Percentiles rank a stretch among this genome's conserved stretches.
These are phyloP conservation scores for Fusarium newnesense DNA, from an alignment of 2,329 filamentous ascomycete genomes.

Conservation along the genomic window DNA sequence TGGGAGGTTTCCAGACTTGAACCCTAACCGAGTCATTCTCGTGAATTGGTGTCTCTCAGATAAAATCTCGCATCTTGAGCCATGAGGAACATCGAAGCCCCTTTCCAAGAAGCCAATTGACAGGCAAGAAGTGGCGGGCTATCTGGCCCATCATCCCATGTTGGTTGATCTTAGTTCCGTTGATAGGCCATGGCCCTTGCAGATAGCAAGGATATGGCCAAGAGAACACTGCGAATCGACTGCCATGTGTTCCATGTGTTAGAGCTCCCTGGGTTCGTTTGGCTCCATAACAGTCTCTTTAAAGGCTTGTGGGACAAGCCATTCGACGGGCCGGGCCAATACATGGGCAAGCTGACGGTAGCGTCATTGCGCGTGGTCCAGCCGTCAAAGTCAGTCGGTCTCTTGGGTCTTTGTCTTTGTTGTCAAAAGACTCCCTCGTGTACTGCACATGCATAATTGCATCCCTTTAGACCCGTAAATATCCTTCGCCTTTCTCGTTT, in stretches of 20 bases:
- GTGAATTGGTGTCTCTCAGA: neutral
- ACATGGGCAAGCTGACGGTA: slow-evolving; percentile 32
- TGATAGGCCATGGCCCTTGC: slow-evolving; percentile 45
- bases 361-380: slow-evolving; percentile 36
- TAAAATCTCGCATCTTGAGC: slow-evolving; percentile 30
- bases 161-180: slow-evolving; percentile 26
- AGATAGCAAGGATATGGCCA: slow-evolving; percentile 41
- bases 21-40: neutral
- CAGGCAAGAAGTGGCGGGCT: slow-evolving; percentile 33
- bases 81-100: slow-evolving; percentile 18
- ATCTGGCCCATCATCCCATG: slow-evolving; percentile 34
- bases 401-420: slow-evolving; percentile 23
- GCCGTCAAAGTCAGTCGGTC: slow-evolving; percentile 30
- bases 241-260: slow-evolving; percentile 34
- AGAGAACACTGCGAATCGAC: slow-evolving; percentile 32
- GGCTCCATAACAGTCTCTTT: slow-evolving; percentile 25
- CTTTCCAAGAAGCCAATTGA: slow-evolving; percentile 36
- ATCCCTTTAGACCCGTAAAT: slow-evolving; percentile 35
- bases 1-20: neutral
- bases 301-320: slow-evolving; percentile 23
- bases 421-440: slow-evolving; percentile 37
- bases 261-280: slow-evolving; percentile 27
- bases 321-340: slow-evolving; percentile 33
- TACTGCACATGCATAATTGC: slow-evolving; percentile 20
- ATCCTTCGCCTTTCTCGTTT: slow-evolving; percentile 10